phyloP scores from a whole-genome alignment of 345 rosid species.

The Euphorbia lathyris region DNA sequence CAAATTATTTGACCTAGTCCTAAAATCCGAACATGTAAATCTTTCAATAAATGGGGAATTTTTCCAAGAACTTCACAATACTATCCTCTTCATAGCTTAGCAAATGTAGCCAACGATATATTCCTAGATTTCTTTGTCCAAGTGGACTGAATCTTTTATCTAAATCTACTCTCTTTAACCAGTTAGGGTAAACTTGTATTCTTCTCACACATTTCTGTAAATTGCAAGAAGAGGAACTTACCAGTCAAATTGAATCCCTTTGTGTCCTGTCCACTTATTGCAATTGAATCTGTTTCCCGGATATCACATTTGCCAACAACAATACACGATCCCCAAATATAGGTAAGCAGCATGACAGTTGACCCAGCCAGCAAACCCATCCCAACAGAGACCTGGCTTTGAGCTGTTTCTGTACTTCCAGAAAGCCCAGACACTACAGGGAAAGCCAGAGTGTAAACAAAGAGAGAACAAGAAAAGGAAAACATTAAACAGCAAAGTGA shows the following conservation, averaged over 20 bases:
- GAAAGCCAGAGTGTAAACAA: not conserved
- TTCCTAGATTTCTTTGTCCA: not conserved
- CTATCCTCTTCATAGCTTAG: not conserved
- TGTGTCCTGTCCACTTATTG: constrained; percentile 11
- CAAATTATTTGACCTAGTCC: not conserved
- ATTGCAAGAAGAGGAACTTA: not conserved
- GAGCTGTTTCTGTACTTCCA: constrained; percentile 36
- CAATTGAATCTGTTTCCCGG: constrained; percentile 11
- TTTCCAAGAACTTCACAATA: not conserved
- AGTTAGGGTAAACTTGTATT: not conserved
- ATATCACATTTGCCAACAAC: constrained; percentile 33
- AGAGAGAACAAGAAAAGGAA: not conserved
- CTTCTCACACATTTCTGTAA: not conserved
- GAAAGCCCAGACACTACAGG: constrained; percentile 42
- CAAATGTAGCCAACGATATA: not conserved
- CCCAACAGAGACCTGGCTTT: constrained; percentile 40
- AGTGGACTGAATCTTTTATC: not conserved
- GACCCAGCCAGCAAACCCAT: constrained; percentile 52
- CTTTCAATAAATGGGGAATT: not conserved
- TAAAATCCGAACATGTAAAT: not conserved
- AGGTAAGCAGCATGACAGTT: constrained; percentile 41
- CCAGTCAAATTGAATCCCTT: constrained; percentile 22
- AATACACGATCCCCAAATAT: constrained; percentile 48
- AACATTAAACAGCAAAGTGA: not conserved
- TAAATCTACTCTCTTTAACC: not conserved